Base-by-base conservation (phyloP, 192 early-diverging fungal genomes). In the Mycoemilia scoparia region DNA sequence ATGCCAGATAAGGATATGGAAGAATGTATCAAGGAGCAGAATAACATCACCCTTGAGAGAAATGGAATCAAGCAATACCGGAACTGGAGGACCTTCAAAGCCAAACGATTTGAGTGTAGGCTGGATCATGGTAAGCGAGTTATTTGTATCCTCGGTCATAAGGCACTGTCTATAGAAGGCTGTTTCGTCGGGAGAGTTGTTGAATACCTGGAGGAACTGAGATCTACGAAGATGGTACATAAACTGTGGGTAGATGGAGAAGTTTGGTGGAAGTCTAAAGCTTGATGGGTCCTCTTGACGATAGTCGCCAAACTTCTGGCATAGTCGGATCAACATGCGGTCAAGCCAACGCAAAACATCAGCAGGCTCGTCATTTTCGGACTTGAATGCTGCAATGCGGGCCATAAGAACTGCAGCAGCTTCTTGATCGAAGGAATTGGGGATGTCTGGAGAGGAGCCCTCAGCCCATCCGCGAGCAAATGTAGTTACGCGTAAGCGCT, bases 1-100 rank as follows among this genome's bases (percentile, higher is more conserved):
- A 43, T 99, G 95, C 83, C 87, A 96, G 45, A 99, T 95, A 13
- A 99, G 75, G 27, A 95, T 80, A 54, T 99, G 87, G 81, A 99
- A 99, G 67, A 87, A 99, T 4, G 95, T 93, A 53, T 99, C 95
- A 18, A 99, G 60, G 5, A 99, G 60, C 22, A 99, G 41, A 30
- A 93, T 83, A 5, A 74, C 71, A 45, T 99, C 86, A 4, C 83
- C 77, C 54, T 95, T 88, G 59, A 99, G 82, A 15, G 95, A 99
- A n/a, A 93, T 71, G 14, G 91, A 96, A 66, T 99, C 95, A 39
- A 99, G 56, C 14, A 93, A 51, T 3, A 96, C 95, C 5, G 95
- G 91, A 32, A 79, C 71, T 13, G 92, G 81, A 23, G 77, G 67
- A 5, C 67, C 73, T 23, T 91, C 81, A 39, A 99, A 81, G 5